phyloP scores from a whole-genome alignment of 768 basidiomycete species.

The Kwoniella botswanensis region DNA sequence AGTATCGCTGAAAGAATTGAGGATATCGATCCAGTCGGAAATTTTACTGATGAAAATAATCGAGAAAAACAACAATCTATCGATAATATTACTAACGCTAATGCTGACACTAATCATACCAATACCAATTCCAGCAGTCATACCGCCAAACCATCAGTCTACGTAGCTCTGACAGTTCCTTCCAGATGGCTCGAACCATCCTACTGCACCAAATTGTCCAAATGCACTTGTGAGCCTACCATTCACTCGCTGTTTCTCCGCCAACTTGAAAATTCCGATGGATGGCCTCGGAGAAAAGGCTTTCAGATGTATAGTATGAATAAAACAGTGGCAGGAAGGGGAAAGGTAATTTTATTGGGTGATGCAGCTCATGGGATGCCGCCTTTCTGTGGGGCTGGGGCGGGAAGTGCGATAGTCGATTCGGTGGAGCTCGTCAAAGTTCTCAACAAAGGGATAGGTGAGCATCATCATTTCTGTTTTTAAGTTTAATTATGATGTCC shows the following conservation, averaged over 20 bases:
- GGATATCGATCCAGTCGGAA: not conserved
- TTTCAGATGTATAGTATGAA: slow-evolving; percentile 13
- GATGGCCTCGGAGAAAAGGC: not conserved
- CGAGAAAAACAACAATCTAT: not conserved
- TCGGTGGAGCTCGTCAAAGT: slow-evolving; percentile 21
- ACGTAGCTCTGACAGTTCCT: slow-evolving; percentile 29
- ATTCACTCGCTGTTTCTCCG: slow-evolving; percentile 13
- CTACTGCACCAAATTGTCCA: not conserved
- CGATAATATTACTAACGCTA: not conserved
- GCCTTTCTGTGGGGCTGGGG: slow-evolving; percentile 37
- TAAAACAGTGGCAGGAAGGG: slow-evolving; percentile 21
- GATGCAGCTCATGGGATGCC: slow-evolving; percentile 37
- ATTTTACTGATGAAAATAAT: no score
- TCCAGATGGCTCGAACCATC: slow-evolving; percentile 7
- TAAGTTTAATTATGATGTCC: no score
- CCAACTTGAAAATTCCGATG: slow-evolving; percentile 6
- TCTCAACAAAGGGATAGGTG: not conserved
- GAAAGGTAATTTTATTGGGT: slow-evolving; percentile 33
- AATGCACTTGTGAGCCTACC: not conserved
- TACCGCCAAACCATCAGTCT: not conserved
- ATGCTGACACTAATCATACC: not conserved
- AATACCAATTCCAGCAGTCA: not conserved
- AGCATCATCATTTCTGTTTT: not conserved
- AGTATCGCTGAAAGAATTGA: not conserved
- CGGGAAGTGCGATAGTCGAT: slow-evolving; percentile 34